These are phyloP conservation scores for Aspergillus bombycis DNA, from an alignment of 2,329 filamentous ascomycete species.

Conservation along the genomic window DNA sequence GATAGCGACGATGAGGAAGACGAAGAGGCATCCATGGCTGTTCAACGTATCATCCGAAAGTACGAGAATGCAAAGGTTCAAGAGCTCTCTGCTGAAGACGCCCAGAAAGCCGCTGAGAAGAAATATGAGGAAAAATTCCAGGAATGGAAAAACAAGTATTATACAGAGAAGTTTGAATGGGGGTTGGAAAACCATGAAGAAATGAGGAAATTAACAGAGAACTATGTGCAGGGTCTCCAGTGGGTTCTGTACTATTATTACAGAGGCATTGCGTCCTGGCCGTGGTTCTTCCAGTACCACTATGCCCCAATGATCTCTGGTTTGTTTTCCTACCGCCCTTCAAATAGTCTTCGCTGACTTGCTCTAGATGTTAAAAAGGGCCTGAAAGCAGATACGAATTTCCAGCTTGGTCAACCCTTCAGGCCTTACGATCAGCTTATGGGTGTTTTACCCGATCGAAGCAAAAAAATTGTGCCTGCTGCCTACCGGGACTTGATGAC, in stretches of 20 bases:
- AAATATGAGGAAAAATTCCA: slow-evolving; percentile 90
- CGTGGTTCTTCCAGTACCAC: slow-evolving; percentile 96
- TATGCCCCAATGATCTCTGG: slow-evolving; percentile 95
- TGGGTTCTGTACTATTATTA: slow-evolving; percentile 99
- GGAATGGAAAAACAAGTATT: slow-evolving; percentile 94
- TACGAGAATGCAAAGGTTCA: slow-evolving; percentile 90
- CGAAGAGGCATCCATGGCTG: slow-evolving; percentile 80
- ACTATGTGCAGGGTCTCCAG: slow-evolving; percentile 95
- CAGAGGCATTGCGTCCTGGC: slow-evolving; percentile 94
- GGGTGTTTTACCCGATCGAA: slow-evolving; percentile 95
- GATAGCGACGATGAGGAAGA: slow-evolving; percentile 72
- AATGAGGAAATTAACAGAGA: slow-evolving; percentile 81
- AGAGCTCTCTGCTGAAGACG: slow-evolving; percentile 77
- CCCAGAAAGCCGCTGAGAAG: slow-evolving; percentile 74
- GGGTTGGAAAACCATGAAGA: slow-evolving; percentile 77
- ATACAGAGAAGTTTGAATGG: slow-evolving; percentile 89
- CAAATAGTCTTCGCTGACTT: slow-evolving; percentile 24
- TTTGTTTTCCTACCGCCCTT: slow-evolving; percentile 32
- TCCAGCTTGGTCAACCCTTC: slow-evolving; percentile 93
- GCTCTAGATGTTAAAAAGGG: slow-evolving; percentile 80
- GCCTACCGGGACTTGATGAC: slow-evolving; percentile 95
- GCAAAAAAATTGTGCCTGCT: slow-evolving; percentile 89
- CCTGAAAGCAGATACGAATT: slow-evolving; percentile 82
- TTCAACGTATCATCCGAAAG: slow-evolving; percentile 81
- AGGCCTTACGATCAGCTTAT: slow-evolving; percentile 94